Evolutionary conservation across 163 green algal species (phyloP).

Genomic region (Coccomyxa subellipsoidea): DNA sequence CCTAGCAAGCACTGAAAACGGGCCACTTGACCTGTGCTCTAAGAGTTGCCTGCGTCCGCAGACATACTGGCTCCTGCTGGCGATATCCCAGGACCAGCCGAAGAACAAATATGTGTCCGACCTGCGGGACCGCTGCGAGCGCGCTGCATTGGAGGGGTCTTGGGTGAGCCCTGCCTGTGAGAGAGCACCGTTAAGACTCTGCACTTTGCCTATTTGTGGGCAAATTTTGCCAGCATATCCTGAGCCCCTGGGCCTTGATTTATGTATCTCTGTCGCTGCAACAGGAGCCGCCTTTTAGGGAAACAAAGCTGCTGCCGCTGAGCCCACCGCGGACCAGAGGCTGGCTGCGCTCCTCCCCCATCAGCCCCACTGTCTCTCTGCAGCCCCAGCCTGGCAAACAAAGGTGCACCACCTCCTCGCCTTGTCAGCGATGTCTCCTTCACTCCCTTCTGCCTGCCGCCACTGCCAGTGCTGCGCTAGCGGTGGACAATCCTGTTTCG

Average conservation of each 20-base stretch:
- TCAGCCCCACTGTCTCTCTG: background rate
- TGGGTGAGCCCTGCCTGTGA: conserved; percentile 53
- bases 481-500: too few species aligned
- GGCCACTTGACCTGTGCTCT: background rate
- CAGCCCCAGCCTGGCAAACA: background rate
- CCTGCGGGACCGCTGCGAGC: conserved; percentile 66
- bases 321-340: conserved; percentile 15
- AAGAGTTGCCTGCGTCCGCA: conserved; percentile 31
- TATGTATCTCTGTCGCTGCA: background rate
- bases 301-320: conserved; percentile 42
- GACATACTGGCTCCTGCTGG: conserved; percentile 90
- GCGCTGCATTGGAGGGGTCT: conserved; percentile 72
- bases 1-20: too few species aligned
- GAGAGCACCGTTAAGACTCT: background rate
- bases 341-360: conserved; percentile 12
- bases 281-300: conserved; percentile 54
- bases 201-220: background rate
- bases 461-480: too few species aligned
- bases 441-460: too few species aligned
- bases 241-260: too few species aligned
- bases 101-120: conserved; percentile 53
- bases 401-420: background rate
- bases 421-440: background rate
- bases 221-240: too few species aligned
- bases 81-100: conserved; percentile 83